Evolutionary conservation across 129 eudicot species (phyloP).

Genomic region (Ambrosia artemisiifolia): DNA sequence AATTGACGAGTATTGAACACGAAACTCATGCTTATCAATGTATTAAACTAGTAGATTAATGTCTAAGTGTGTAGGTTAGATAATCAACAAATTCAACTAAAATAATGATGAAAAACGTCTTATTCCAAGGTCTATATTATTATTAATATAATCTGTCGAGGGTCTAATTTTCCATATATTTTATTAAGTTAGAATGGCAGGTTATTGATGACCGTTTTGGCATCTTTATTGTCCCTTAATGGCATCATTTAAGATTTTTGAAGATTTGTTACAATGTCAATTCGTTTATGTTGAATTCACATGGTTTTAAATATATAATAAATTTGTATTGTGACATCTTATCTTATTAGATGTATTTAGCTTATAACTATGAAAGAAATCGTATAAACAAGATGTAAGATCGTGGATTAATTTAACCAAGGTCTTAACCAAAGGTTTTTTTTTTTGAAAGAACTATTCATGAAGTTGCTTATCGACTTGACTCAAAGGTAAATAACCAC

Average conservation of each 20-base stretch:
- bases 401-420: neutral
- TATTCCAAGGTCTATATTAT: neutral
- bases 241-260: neutral
- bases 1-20: neutral
- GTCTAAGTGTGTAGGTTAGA: neutral
- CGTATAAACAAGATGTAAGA: neutral
- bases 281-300: neutral
- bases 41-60: neutral
- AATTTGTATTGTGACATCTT: neutral
- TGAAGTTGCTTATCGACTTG: too few relatives aligned
- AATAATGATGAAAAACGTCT: neutral
- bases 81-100: neutral
- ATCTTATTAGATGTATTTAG: neutral
- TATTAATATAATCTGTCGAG: neutral
- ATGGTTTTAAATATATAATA: too few relatives aligned
- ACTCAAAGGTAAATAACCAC: too few relatives aligned
- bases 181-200: neutral
- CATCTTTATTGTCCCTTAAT: neutral
- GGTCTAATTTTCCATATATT: neutral
- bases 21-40: neutral
- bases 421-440: too few relatives aligned
- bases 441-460: too few relatives aligned
- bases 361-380: neutral
- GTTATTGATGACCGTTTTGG: neutral
- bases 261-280: neutral